Base-by-base conservation (phyloP, 768 basidiomycete species). In the Macrolepiota fuliginosa region DNA sequence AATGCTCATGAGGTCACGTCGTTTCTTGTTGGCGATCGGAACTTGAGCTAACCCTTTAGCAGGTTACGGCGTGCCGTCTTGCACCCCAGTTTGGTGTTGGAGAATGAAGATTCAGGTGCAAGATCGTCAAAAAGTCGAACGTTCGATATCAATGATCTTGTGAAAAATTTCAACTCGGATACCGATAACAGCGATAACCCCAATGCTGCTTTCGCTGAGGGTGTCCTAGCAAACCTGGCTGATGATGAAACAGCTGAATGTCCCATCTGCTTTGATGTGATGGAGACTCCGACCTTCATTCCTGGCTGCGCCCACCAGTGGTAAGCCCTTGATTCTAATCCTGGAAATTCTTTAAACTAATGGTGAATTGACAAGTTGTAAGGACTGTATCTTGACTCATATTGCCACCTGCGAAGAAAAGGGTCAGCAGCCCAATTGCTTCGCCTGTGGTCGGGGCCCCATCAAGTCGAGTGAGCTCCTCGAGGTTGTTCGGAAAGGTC, bases 1-100 rank as follows among this genome's bases (percentile, higher is more conserved):
- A 12, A 94, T 96, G 90, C 79, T 98, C 32, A 96, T 96, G 92
- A 84, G 89, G 94, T 94, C 58, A 25, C 83, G 74, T 29, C 17
- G 35, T n/a, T 2, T 17, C 60, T 45, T 57, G 24, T 29, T 54
- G 17, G 2, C 3, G 19, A 32, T 13, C 49, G n/a, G 11, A 54
- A 17, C 24, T 7, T 39, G 45, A 15, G 60, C 66, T 63, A 29
- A 50, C 57, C 15, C 57, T 57, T 32, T 63, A 49, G 15, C 65
- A 94, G 92, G 63, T 74, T 97, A 29, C 90, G 96, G 35, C 93
- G 94, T 58, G 95, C 95, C 9, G 95, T 97, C 3, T 81, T 97
- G 22, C 96, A 98, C 70, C 94, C 96, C 0, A 83, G 83, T 63
- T 84, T 98, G 24, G 93, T 97, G 9, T 75, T 91, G 10, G 82